Conservation (phyloP, 2,329 filamentous ascomycete species). For the Ophiocordyceps camponoti-rufipedis region DNA sequence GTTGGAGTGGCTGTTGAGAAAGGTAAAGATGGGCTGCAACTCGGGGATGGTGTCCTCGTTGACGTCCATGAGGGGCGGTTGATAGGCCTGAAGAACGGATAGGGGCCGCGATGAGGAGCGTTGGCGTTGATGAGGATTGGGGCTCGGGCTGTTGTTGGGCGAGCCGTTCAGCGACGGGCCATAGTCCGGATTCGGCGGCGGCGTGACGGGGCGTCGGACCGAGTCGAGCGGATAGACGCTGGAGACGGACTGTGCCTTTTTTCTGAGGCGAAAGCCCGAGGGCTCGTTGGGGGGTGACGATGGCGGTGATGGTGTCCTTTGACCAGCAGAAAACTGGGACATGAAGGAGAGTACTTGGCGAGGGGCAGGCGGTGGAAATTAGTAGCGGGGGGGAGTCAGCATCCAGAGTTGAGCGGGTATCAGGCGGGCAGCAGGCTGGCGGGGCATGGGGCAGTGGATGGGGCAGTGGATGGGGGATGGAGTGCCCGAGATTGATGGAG, state of each 20-base stretch:
- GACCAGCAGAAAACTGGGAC: slow-evolving; percentile 50
- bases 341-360: slow-evolving; percentile 69
- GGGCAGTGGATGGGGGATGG: background rate
- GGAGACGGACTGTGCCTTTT: slow-evolving; percentile 15
- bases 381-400: background rate
- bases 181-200: slow-evolving; percentile 22
- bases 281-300: slow-evolving; percentile 23
- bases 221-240: slow-evolving; percentile 6
- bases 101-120: slow-evolving; percentile 48
- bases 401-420: background rate
- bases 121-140: slow-evolving; percentile 16
- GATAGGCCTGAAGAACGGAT: slow-evolving; percentile 75
- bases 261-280: slow-evolving; percentile 12
- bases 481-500: too few species aligned
- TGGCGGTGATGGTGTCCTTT: slow-evolving; percentile 25
- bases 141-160: slow-evolving; percentile 17
- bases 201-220: slow-evolving; percentile 18
- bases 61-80: slow-evolving; percentile 73
- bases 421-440: too few species aligned
- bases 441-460: background rate
- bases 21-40: slow-evolving; percentile 83
- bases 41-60: slow-evolving; percentile 77
- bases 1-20: slow-evolving; percentile 85
- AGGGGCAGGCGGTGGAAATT: background rate
- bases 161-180: slow-evolving; percentile 22